A percentile compares a stretch with the other conserved stretches of the same genome.
phyloP scores from a whole-genome alignment of 179 eudicot species.

The Spergularia azorica region DNA sequence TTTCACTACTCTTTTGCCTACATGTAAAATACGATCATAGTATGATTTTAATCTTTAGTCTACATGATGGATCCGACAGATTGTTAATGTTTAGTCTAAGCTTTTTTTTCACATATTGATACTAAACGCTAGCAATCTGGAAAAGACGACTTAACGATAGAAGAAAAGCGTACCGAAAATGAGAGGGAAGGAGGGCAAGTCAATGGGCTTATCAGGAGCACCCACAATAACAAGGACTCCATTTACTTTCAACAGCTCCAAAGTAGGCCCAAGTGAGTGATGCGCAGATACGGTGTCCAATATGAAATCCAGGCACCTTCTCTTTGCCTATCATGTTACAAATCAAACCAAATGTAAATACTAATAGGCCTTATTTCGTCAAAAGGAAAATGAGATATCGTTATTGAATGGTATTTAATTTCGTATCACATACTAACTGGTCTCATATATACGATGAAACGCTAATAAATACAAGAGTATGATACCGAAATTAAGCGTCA shows the following conservation, averaged over 20 bases:
- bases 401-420: no score
- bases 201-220: constrained; percentile 90
- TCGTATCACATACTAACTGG: no score
- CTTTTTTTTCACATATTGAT: neutral
- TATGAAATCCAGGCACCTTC: constrained; percentile 65
- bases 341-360: neutral
- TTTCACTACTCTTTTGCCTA: constrained; percentile 66
- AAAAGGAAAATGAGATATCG: no score
- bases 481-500: no score
- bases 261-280: constrained; percentile 69
- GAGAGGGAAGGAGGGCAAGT: constrained; percentile 70
- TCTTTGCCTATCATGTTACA: constrained; percentile 38
- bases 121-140: no score
- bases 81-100: neutral
- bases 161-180: constrained; percentile 60
- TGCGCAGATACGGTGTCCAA: constrained; percentile 80
- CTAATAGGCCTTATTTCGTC: no score
- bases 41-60: no score
- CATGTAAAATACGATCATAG: neutral
- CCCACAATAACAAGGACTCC: constrained; percentile 81
- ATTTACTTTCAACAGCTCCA: constrained; percentile 74
- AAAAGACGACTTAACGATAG: neutral
- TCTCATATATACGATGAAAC: no score
- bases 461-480: no score
- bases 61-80: no score